These are phyloP conservation scores for Dactylonectria estremocensis DNA, from an alignment of 2,329 filamentous ascomycete genomes.

Conservation along the genomic window DNA sequence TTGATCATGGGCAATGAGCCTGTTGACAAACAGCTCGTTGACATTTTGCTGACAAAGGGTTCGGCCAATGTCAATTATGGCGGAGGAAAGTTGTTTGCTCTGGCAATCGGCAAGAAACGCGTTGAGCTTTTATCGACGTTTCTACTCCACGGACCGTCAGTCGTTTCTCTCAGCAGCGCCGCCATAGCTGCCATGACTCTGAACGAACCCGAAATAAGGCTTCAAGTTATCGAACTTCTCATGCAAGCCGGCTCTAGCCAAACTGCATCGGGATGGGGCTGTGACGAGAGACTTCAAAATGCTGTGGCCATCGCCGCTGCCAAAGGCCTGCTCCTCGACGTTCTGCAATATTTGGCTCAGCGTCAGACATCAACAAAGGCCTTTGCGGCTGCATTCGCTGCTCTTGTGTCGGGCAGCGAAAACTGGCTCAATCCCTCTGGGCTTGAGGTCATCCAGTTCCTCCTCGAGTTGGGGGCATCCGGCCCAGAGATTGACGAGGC, in stretches of 20 bases:
- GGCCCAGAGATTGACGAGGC: conserved; percentile 23
- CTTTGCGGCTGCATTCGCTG: background rate
- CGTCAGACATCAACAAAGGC: background rate
- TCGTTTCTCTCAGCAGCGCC: background rate
- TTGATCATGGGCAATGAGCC: background rate
- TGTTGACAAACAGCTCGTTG: background rate
- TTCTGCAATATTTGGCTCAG: background rate
- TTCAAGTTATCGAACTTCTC: background rate
- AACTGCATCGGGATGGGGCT: background rate
- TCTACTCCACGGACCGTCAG: background rate
- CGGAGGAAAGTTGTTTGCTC: background rate
- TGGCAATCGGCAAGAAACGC: background rate
- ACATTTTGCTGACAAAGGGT: conserved; percentile 5
- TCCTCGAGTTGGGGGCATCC: conserved; percentile 17
- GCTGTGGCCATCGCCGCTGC: conserved; percentile 15
- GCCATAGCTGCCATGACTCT: conserved; percentile 9
- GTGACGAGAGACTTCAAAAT: background rate
- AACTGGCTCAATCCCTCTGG: conserved; percentile 21
- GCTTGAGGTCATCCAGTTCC: conserved; percentile 12
- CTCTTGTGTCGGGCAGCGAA: background rate
- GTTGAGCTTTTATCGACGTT: background rate
- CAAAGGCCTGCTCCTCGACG: conserved; percentile 11
- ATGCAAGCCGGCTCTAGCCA: background rate
- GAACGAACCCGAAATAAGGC: background rate
- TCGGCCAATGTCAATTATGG: conserved; percentile 11